A percentile compares a stretch with the other conserved stretches of the same genome.
Evolutionary conservation across 257 asterid genomes (phyloP).

Genomic region (Solanum verrucosum): DNA sequence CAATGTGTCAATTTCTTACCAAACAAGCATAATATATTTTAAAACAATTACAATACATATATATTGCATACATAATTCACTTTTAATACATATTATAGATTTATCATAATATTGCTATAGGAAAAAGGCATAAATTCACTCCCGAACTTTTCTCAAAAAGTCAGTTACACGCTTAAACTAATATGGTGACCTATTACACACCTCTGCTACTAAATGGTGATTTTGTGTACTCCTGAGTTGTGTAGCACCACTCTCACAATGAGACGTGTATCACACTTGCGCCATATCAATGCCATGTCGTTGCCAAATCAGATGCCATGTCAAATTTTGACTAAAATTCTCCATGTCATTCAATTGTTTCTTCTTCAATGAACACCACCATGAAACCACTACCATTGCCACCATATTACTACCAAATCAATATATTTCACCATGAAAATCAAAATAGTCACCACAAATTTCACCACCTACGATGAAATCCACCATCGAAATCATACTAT

Average conservation of each 20-base stretch:
- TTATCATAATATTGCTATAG: neutral
- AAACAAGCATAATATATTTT: no score
- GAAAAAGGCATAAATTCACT: neutral
- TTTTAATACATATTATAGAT: no score
- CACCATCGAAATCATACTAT: neutral
- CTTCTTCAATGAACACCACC: neutral
- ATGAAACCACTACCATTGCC: neutral
- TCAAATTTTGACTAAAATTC: neutral
- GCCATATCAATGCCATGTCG: neutral
- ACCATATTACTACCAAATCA: neutral
- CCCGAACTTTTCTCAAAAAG: no score
- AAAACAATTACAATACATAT: no score
- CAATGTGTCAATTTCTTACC: no score
- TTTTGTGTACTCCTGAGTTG: neutral
- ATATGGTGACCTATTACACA: neutral
- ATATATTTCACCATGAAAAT: neutral
- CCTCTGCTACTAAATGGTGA: neutral
- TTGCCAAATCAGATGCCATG: neutral
- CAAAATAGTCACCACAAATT: neutral
- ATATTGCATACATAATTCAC: neutral
- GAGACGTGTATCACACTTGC: neutral
- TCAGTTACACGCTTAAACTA: neutral
- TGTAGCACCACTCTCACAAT: no score
- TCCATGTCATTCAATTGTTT: neutral
- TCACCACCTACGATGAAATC: neutral